These are phyloP conservation scores for Lepidopterella palustris DNA, from an alignment of 495 filamentous ascomycete genomes.

Conservation along the genomic window DNA sequence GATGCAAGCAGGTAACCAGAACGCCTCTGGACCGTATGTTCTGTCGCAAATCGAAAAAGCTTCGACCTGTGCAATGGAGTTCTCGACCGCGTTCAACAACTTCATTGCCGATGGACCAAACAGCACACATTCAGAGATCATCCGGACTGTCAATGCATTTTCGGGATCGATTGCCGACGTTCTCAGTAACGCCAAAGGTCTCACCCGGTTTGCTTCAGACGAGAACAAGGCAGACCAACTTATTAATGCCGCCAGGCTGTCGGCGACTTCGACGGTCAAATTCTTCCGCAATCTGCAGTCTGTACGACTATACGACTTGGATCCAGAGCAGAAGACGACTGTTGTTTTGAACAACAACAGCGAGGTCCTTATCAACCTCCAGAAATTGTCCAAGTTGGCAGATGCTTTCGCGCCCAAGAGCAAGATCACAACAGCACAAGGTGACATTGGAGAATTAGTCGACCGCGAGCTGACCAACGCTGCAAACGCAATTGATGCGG, in stretches of 20 bases:
- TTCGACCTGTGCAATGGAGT: slow-evolving; percentile 87
- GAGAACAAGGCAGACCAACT: slow-evolving; percentile 88
- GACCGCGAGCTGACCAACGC: slow-evolving; percentile 87
- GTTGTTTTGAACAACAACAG: slow-evolving; percentile 94
- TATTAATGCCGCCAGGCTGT: slow-evolving; percentile 70
- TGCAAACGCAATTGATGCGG: slow-evolving; percentile 91
- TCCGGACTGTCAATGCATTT: slow-evolving; percentile 86
- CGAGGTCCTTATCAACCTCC: slow-evolving; percentile 85
- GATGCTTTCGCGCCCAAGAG: slow-evolving; percentile 84
- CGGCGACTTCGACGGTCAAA: slow-evolving; percentile 80
- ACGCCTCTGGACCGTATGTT: slow-evolving; percentile 91
- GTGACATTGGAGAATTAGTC: slow-evolving; percentile 88
- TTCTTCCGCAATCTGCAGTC: slow-evolving; percentile 95
- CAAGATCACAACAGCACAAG: slow-evolving; percentile 65
- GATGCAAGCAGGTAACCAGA: slow-evolving; percentile 98
- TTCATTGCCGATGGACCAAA: slow-evolving; percentile 96
- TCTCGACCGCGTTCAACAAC: slow-evolving; percentile 95
- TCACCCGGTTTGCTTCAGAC: slow-evolving; percentile 88
- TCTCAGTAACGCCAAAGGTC: slow-evolving; percentile 89
- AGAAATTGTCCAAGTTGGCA: slow-evolving; percentile 83
- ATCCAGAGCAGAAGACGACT: slow-evolving; percentile 81
- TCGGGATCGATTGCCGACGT: slow-evolving; percentile 88
- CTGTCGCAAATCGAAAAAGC: slow-evolving; percentile 96
- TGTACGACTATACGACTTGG: slow-evolving; percentile 84
- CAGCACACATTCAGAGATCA: slow-evolving; percentile 83